A percentile compares a stretch with the other conserved stretches of the same genome.
Evolutionary conservation across 192 early-diverging fungal species (phyloP).

Genomic region (Umbelopsis ramanniana): DNA sequence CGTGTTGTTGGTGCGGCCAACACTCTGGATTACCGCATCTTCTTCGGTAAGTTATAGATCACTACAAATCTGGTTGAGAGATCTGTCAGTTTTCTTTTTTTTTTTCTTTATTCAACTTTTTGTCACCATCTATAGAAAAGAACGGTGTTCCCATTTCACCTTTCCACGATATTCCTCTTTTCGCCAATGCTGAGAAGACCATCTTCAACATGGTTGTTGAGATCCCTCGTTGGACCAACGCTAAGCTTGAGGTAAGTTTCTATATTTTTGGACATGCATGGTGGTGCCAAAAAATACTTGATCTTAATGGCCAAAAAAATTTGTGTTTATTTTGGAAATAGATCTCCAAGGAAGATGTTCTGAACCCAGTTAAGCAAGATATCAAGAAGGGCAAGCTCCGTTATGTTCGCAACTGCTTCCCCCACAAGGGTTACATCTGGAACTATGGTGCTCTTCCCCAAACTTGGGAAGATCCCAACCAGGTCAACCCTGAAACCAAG

Average conservation of each 20-base stretch:
- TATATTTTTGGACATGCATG: neutral
- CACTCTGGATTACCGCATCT: constrained; percentile 90
- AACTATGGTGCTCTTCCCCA: constrained; percentile 99
- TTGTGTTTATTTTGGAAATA: constrained; percentile 26
- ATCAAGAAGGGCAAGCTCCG: constrained; percentile 99
- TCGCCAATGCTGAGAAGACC: constrained; percentile 88
- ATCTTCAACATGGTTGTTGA: constrained; percentile 99
- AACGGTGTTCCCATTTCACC: constrained; percentile 87
- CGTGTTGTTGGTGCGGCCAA: constrained; percentile 86
- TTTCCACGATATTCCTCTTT: constrained; percentile 98
- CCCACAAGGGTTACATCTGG: constrained; percentile 99
- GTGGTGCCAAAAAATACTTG: neutral
- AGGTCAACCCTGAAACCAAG: constrained; percentile 91
- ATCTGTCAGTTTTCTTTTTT: neutral
- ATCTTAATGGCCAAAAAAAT: neutral
- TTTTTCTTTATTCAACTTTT: neutral
- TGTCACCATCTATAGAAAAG: constrained; percentile 61
- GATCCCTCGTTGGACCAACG: constrained; percentile 98
- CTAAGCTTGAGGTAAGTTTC: constrained; percentile 87
- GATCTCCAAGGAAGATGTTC: constrained; percentile 94
- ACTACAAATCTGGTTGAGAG: neutral
- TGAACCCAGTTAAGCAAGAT: constrained; percentile 99
- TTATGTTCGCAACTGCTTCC: constrained; percentile 98
- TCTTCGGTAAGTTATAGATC: constrained; percentile 63
- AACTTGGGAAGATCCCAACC: constrained; percentile 98